A percentile compares a stretch with the other conserved stretches of the same genome.
phyloP scores from a whole-genome alignment of 2,329 filamentous ascomycete genomes.

The Trichoderma citrinoviride region DNA sequence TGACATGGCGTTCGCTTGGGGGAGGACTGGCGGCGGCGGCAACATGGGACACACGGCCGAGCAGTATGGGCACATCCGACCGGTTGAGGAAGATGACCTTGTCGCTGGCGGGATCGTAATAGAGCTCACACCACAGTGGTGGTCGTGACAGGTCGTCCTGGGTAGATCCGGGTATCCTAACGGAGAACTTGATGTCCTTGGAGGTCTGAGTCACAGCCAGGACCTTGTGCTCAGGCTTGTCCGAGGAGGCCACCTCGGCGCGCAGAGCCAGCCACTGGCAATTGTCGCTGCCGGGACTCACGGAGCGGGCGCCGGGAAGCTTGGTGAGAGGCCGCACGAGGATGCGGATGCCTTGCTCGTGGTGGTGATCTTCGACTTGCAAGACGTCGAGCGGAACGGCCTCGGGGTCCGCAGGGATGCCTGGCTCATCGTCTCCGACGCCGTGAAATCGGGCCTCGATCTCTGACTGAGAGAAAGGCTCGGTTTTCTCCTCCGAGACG shows the following conservation, averaged over 20 bases:
- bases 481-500: constrained; percentile 52
- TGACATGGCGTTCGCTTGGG: constrained; percentile 42
- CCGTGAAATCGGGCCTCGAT: constrained; percentile 49
- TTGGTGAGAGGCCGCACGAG: constrained; percentile 54
- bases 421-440: constrained; percentile 45
- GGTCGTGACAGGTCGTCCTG: constrained; percentile 44
- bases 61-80: constrained; percentile 52
- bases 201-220: constrained; percentile 59
- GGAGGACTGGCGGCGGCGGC: constrained; percentile 39
- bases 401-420: constrained; percentile 39
- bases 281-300: constrained; percentile 56
- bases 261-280: constrained; percentile 57
- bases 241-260: constrained; percentile 51
- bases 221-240: constrained; percentile 55
- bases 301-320: constrained; percentile 51
- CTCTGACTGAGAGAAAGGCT: constrained; percentile 57
- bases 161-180: constrained; percentile 52
- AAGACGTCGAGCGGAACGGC: constrained; percentile 55
- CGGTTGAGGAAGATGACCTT: constrained; percentile 56
- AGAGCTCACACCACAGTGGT: constrained; percentile 58
- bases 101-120: constrained; percentile 59
- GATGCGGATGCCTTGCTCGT: constrained; percentile 56
- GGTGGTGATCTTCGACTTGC: constrained; percentile 50
- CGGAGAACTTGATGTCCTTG: constrained; percentile 59
- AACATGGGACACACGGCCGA: constrained; percentile 45